A percentile compares a stretch with the other conserved stretches of the same genome.
phyloP scores from a whole-genome alignment of 345 rosid species.

The Bretschneidera sinensis region DNA sequence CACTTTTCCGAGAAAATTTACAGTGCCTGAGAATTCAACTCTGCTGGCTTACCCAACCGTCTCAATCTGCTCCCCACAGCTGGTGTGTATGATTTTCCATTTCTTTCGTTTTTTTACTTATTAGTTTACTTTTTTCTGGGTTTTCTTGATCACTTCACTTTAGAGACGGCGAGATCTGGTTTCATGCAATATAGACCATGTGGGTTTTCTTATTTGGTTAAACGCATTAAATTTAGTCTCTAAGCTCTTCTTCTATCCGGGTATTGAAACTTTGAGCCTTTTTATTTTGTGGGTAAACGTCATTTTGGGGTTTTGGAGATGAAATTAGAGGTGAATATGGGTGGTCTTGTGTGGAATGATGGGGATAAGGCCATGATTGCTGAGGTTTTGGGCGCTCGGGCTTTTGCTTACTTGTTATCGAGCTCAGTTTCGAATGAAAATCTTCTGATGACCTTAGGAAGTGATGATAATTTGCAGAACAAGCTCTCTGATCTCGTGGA shows the following conservation, averaged over 20 bases:
- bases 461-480: conserved; percentile 68
- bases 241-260: conserved; percentile 15
- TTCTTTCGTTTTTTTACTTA: not conserved
- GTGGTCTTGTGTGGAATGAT: conserved; percentile 62
- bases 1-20: conserved; percentile 8
- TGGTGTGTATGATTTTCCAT: not conserved
- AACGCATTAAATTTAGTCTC: conserved; percentile 1
- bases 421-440: conserved; percentile 66
- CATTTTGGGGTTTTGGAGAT: conserved; percentile 25
- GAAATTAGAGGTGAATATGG: conserved; percentile 53
- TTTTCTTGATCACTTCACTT: not conserved
- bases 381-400: conserved; percentile 72
- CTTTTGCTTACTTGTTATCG: conserved; percentile 64
- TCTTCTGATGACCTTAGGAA: conserved; percentile 49
- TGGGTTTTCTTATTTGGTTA: conserved; percentile 9
- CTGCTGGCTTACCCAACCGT: not conserved
- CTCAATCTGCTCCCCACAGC: not conserved
- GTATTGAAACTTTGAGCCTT: conserved; percentile 1
- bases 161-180: conserved; percentile 24
- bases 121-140: not conserved
- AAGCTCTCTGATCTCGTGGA: conserved; percentile 95
- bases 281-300: not conserved
- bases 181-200: conserved; percentile 27
- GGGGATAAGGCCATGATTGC: conserved; percentile 65
- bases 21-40: not conserved